Percentiles rank a stretch among this genome's conserved stretches.
phyloP scores from a whole-genome alignment of 2,329 filamentous ascomycete species.

The Emericellopsis cladophorae region DNA sequence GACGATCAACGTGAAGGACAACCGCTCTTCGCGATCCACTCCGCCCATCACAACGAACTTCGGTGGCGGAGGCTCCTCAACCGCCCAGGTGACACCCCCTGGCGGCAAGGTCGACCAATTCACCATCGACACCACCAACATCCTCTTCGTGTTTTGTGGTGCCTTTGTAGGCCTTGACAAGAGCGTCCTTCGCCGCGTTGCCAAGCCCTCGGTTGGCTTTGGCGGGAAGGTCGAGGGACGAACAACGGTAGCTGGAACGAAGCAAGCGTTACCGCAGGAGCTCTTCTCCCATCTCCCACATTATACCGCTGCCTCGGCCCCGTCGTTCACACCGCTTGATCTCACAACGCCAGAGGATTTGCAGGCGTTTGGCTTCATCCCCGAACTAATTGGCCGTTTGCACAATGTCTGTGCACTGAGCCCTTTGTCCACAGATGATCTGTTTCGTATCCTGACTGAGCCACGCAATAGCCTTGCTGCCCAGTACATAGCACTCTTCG shows the following conservation, averaged over 20 bases:
- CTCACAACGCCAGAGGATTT: constrained; percentile 64
- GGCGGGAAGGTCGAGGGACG: constrained; percentile 64
- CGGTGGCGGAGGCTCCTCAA: constrained; percentile 23
- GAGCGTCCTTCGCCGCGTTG: constrained; percentile 73
- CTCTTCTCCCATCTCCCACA: constrained; percentile 44
- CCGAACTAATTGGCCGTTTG: constrained; percentile 89
- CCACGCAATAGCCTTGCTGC: constrained; percentile 78
- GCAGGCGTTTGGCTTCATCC: constrained; percentile 82
- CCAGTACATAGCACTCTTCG: constrained; percentile 83
- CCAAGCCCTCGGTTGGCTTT: constrained; percentile 79
- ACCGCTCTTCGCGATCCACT: constrained; percentile 43
- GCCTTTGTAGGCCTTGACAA: constrained; percentile 92
- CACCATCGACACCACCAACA: constrained; percentile 85
- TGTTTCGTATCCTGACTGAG: constrained; percentile 84
- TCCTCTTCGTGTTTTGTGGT: constrained; percentile 92
- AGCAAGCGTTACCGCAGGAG: constrained; percentile 53
- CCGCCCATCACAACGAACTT: constrained; percentile 41
- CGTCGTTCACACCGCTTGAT: constrained; percentile 48
- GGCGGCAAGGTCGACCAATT: constrained; percentile 46
- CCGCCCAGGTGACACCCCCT: constrained; percentile 31
- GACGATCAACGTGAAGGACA: constrained; percentile 79
- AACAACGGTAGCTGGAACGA: constrained; percentile 31
- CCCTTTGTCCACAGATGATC: constrained; percentile 51
- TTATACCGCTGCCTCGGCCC: constrained; percentile 23
- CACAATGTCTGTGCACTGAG: constrained; percentile 82